Conservation (phyloP, 176 grass and related monocot species). For the Hordeum vulgare region DNA sequence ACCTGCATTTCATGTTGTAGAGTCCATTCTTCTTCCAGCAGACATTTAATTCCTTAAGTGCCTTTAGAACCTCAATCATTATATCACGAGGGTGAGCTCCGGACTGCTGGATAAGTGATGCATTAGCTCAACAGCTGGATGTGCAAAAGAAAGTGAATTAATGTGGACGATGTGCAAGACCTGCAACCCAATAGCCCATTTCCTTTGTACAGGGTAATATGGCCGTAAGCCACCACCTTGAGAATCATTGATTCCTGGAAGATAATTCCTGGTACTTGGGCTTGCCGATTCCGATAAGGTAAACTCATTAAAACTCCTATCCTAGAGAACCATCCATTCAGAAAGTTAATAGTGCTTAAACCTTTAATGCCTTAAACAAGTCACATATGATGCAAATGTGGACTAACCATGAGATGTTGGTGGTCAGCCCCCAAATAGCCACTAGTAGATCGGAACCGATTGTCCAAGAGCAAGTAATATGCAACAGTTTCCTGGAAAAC, state of each 20-base stretch:
- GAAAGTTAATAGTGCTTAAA: constrained; percentile 1
- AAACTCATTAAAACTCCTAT: constrained; percentile 23
- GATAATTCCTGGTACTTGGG: constrained; percentile 26
- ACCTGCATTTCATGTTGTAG: constrained; percentile 97
- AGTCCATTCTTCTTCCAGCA: constrained; percentile 92
- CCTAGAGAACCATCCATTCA: constrained; percentile 27
- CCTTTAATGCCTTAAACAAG: neutral
- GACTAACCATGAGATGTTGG: constrained; percentile 67
- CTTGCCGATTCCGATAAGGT: constrained; percentile 21
- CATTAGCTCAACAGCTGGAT: constrained; percentile 7
- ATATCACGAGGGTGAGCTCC: constrained; percentile 76
- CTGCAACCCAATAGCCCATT: constrained; percentile 99
- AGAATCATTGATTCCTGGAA: constrained; percentile 45
- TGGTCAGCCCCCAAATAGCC: constrained; percentile 82
- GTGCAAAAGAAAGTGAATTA: constrained; percentile 7
- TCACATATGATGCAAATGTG: neutral
- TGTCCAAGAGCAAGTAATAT: constrained; percentile 94
- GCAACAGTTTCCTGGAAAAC: constrained; percentile 78
- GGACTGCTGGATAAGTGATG: constrained; percentile 51
- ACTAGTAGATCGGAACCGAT: constrained; percentile 68
- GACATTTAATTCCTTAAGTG: constrained; percentile 82
- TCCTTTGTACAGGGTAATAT: constrained; percentile 60
- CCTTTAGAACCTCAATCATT: constrained; percentile 82
- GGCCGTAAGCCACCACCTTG: constrained; percentile 38
- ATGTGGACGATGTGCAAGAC: constrained; percentile 30